Conservation (phyloP, 2,329 filamentous ascomycete genomes). For the Chaetomium globosum region DNA sequence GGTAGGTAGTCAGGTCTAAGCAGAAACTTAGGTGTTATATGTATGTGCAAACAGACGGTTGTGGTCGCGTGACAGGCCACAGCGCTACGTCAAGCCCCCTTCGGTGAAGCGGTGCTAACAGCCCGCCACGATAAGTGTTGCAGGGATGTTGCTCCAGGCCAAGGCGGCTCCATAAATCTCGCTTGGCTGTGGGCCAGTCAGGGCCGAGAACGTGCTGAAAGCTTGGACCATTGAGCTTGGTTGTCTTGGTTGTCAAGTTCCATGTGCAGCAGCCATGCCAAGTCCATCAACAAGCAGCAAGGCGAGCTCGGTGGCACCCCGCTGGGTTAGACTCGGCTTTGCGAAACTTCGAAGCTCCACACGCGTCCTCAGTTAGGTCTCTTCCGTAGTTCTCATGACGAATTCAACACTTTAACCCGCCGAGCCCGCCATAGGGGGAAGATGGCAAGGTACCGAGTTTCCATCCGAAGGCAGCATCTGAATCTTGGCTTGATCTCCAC, state of each 20-base stretch:
- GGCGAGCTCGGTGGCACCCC: too few relatives aligned
- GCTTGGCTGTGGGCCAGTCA: slow-evolving; percentile 1
- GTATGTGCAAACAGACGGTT: neutral
- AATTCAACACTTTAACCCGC: too few relatives aligned
- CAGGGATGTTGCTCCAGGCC: slow-evolving; percentile 11
- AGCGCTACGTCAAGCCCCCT: neutral
- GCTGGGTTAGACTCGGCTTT: too few relatives aligned
- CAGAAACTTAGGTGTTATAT: neutral
- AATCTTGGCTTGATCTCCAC: neutral
- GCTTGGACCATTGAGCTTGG: neutral
- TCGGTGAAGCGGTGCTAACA: neutral
- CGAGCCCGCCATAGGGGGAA: too few relatives aligned
- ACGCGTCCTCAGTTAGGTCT: too few relatives aligned
- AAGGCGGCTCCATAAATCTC: slow-evolving; percentile 7
- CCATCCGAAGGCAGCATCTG: neutral
- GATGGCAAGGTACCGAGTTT: too few relatives aligned
- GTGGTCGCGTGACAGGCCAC: neutral
- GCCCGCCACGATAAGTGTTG: neutral
- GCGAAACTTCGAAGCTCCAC: too few relatives aligned
- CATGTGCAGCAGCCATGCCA: too few relatives aligned
- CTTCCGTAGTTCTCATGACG: too few relatives aligned
- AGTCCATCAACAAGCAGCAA: neutral
- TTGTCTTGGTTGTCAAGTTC: neutral
- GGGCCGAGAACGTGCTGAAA: slow-evolving; percentile 11
- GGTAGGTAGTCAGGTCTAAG: neutral